A percentile compares a stretch with the other conserved stretches of the same genome.
phyloP scores from a whole-genome alignment of 2,329 filamentous ascomycete species.

The Cladosporium phlei region DNA sequence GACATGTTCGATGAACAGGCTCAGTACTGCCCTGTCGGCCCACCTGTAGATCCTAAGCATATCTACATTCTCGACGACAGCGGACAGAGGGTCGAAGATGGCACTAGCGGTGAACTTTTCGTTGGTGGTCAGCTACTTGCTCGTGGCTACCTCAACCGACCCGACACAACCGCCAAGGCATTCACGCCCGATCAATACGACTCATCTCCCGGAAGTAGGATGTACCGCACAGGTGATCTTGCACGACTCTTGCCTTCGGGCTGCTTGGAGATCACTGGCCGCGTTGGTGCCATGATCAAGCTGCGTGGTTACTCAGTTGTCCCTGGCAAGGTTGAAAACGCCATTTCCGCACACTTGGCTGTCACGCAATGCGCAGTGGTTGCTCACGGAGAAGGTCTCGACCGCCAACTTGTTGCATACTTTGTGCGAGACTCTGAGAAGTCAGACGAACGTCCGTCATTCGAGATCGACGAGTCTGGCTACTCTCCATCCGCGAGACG shows the following conservation, averaged over 20 bases:
- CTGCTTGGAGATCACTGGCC: slow-evolving; percentile 68
- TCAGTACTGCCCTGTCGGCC: slow-evolving; percentile 69
- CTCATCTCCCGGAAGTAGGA: slow-evolving; percentile 51
- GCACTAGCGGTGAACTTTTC: slow-evolving; percentile 66
- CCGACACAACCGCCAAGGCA: slow-evolving; percentile 68
- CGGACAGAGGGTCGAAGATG: slow-evolving; percentile 58
- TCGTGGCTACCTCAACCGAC: slow-evolving; percentile 72
- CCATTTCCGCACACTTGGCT: slow-evolving; percentile 64
- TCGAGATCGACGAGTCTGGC: slow-evolving; percentile 65
- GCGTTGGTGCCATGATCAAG: slow-evolving; percentile 76
- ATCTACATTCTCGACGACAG: slow-evolving; percentile 69
- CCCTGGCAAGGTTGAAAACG: slow-evolving; percentile 69
- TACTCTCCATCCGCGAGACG: slow-evolving; percentile 66
- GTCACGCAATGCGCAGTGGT: slow-evolving; percentile 68
- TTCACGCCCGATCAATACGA: slow-evolving; percentile 65
- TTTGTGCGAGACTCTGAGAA: slow-evolving; percentile 63
- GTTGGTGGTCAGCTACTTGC: slow-evolving; percentile 70
- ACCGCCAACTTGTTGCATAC: slow-evolving; percentile 71
- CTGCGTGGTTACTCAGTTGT: slow-evolving; percentile 74
- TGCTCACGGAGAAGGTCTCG: slow-evolving; percentile 70
- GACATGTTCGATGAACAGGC: slow-evolving; percentile 59
- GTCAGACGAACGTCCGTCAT: slow-evolving; percentile 52
- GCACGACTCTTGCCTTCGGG: slow-evolving; percentile 64
- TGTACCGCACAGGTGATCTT: slow-evolving; percentile 71
- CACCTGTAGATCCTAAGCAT: slow-evolving; percentile 61